These are phyloP conservation scores for Poa pratensis DNA, from an alignment of 176 grass and related monocot genomes.

Conservation along the genomic window DNA sequence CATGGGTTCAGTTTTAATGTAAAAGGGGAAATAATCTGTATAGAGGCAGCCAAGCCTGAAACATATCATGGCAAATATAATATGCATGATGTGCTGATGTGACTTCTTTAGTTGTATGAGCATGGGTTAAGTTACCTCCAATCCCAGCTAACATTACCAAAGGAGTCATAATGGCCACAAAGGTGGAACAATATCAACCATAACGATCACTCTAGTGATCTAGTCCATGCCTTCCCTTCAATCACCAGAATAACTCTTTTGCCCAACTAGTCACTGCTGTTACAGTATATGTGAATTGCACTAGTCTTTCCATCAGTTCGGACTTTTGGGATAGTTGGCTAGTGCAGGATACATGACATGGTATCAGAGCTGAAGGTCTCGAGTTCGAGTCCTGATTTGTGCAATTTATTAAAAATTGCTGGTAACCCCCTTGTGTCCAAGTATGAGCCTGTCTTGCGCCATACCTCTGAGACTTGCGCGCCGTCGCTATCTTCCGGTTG, in stretches of 20 bases:
- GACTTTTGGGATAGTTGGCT: too few relatives aligned
- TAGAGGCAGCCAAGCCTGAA: background rate
- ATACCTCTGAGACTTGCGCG: too few relatives aligned
- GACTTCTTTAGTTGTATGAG: background rate
- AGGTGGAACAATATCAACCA: background rate
- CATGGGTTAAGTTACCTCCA: slow-evolving; percentile 6
- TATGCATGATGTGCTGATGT: background rate
- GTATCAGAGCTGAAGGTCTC: too few relatives aligned
- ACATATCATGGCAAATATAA: background rate
- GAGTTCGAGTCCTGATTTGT: too few relatives aligned
- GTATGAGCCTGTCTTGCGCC: too few relatives aligned
- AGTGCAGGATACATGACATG: too few relatives aligned
- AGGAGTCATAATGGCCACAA: slow-evolving; percentile 11
- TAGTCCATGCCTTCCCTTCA: background rate
- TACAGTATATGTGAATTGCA: too few relatives aligned
- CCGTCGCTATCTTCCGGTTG: too few relatives aligned
- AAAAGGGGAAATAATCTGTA: background rate
- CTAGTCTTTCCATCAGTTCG: too few relatives aligned
- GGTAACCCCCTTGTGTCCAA: too few relatives aligned
- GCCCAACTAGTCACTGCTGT: background rate
- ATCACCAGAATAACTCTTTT: background rate
- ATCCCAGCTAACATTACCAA: slow-evolving; percentile 12
- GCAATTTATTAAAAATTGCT: too few relatives aligned
- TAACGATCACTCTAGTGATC: background rate
- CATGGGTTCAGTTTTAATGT: slow-evolving; percentile 9